Evolutionary conservation across 805 yeast species (phyloP), one percentile per base, ranked within the genome.

Genomic region (Candida adriatica): DNA sequence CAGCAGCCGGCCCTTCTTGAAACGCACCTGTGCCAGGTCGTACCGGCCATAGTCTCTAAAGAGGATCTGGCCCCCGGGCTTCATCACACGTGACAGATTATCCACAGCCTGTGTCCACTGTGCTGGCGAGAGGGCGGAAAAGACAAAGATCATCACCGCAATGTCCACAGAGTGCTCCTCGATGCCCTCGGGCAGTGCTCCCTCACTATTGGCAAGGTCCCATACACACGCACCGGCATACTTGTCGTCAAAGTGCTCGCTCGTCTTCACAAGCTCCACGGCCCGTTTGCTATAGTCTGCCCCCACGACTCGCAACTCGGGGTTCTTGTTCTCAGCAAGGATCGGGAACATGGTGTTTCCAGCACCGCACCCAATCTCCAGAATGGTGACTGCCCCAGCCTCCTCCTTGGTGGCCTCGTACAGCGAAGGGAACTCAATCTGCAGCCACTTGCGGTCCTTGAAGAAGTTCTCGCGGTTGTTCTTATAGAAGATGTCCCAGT

Each of bases 361-460:
- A 5, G 96, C 97, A 35, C 98, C 98, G 61, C 98, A 92, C 4
- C 98, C 98, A 28, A 92, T 80, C 57, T 92, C 98, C 34, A 92
- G 67, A 20, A 92, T 79, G 4, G 79, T 75, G 15, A 69, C 68
- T 5, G 79, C 73, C n/a, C 86, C 81, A 6, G 79, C 67, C 43
- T 78, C 81, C 16, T 72, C 69, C 40, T 75, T 73, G 4, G 95
- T 85, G 6, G 85, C 81, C 39, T 78, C 79, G 51, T 81, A 90
- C 21, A 92, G 59, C 10, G 73, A 62, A 2, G 98, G 98, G 42
- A 92, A 92, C 60, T 92, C 98, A 29, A 90, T 80, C 53, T 84
- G 86, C 38, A 92, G 66, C 98, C 98, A 92, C 51, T 85, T 88
- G 46, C 98, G 69, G 58, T 92, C 96, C 56, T 92, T 92, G 68